Evolutionary conservation across 106 monocot species (phyloP), one percentile per base, ranked within the genome.

Genomic region (Allium fistulosum): DNA sequence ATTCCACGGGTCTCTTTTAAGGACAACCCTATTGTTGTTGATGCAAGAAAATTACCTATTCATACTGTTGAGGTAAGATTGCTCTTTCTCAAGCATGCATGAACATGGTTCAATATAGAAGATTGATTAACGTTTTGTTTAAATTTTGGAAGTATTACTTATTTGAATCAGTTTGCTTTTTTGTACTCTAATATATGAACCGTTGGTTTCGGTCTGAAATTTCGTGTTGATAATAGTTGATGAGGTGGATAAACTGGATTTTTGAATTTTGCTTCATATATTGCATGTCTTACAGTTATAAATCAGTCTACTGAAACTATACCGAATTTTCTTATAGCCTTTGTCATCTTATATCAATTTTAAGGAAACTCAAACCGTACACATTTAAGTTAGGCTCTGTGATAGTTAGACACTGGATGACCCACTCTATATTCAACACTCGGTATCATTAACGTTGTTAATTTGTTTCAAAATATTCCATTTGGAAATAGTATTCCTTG

Each of bases 1-100:
- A 71, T 96, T 72, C 80, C 77, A 70, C 78, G 80, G 58, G 77
- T 84, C 13, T 86, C 96, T 11, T 75, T 92, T 17, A 92, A 92
- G 76, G 96, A 92, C 27, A 80, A 59, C 55, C 88, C 86, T 53
- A 81, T 96, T 52, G 51, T 92, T 66, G 67, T 96, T 71, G 96
- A 96, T 84, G 80, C 83, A 69, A 86, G 86, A 63, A 91, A 86
- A 60, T 78, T 88, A 61, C 78, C 82, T 66, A 78, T 85, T 52
- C 91, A 91, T 74, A 85, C 72, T 26, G 81, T 80, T 66, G 82
- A 95, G 85, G 95, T 95, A 58, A 71, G 59, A 48, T 59, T 58
- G 17, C 37, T 55, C 13, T 55, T 2, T 14, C 18, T 37, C 14
- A 53, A 15, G 28, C 7, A 7, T 51, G n/a, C 15, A 8, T 50